A percentile compares a stretch with the other conserved stretches of the same genome.
Conservation (phyloP, 1,284 basidiomycete species). For the Moniliophthora roreri region DNA sequence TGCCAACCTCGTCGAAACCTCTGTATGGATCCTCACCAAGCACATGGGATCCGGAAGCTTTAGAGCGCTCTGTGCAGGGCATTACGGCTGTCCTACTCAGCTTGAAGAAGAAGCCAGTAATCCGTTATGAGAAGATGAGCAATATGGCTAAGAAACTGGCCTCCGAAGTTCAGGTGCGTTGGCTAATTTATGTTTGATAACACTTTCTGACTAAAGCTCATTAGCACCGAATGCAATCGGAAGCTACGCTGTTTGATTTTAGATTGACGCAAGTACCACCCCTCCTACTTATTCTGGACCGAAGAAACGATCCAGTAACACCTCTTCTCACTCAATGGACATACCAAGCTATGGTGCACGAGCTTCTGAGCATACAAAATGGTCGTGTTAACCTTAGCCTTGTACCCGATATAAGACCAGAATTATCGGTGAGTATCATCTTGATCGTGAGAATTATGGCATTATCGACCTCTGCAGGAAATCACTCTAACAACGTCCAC, state of each 20-base stretch:
- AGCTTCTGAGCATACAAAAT: conserved; percentile 91
- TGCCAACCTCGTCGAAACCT: conserved; percentile 59
- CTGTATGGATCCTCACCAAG: conserved; percentile 70
- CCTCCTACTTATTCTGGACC: conserved; percentile 79
- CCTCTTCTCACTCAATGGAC: conserved; percentile 99
- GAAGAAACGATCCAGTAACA: conserved; percentile 96
- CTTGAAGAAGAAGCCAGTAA: conserved; percentile 93
- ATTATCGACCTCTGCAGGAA: conserved; percentile 56
- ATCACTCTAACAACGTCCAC: conserved; percentile 91
- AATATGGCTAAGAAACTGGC: conserved; percentile 90
- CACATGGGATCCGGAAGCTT: conserved; percentile 71
- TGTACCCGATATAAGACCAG: conserved; percentile 86
- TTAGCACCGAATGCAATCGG: conserved; percentile 72
- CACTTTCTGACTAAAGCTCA: conserved; percentile 12
- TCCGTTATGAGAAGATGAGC: conserved; percentile 95
- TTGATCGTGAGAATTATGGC: neutral
- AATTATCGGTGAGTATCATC: conserved; percentile 68
- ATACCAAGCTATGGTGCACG: conserved; percentile 99
- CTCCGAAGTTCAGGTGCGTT: conserved; percentile 75
- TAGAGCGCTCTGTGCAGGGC: conserved; percentile 80
- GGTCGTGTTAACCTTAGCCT: conserved; percentile 85
- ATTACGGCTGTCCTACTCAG: conserved; percentile 90
- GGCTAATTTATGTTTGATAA: neutral
- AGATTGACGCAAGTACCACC: conserved; percentile 75
- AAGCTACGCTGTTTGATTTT: conserved; percentile 77